These are phyloP conservation scores for Claviceps pazoutovae DNA, from an alignment of 2,329 filamentous ascomycete genomes.

Conservation along the genomic window DNA sequence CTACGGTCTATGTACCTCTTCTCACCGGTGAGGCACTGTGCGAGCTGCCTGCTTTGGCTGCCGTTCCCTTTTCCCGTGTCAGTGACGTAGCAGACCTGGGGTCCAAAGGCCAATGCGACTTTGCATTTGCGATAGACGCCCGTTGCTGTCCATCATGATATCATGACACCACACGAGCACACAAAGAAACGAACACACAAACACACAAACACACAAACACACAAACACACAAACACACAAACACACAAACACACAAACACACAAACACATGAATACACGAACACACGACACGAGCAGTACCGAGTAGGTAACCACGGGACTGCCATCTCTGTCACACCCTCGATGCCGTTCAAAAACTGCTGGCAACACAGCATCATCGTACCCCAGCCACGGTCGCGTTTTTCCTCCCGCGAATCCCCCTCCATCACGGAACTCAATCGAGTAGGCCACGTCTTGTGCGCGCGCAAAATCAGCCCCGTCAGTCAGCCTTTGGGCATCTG, in stretches of 20 bases:
- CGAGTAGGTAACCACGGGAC: neutral
- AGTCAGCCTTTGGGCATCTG: neutral
- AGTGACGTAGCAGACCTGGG: neutral
- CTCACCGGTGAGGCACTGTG: neutral
- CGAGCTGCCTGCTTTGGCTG: neutral
- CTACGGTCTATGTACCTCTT: neutral
- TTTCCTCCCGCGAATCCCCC: neutral
- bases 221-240: too few relatives aligned
- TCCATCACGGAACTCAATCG: neutral
- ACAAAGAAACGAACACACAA: too few relatives aligned
- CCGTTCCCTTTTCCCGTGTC: neutral
- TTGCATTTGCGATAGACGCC: too few relatives aligned
- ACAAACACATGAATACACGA: neutral
- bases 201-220: neutral
- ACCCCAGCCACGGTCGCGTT: slow-evolving; percentile 1
- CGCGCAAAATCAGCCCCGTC: slow-evolving; percentile 2
- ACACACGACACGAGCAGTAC: too few relatives aligned
- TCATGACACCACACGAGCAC: neutral
- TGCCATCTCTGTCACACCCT: slow-evolving; percentile 3
- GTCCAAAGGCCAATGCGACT: neutral
- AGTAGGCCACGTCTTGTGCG: neutral
- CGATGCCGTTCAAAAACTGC: neutral
- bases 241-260: too few relatives aligned
- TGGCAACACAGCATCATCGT: neutral
- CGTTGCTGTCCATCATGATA: neutral